phyloP scores from a whole-genome alignment of 148 eudicot species.

The Cornus kousa region DNA sequence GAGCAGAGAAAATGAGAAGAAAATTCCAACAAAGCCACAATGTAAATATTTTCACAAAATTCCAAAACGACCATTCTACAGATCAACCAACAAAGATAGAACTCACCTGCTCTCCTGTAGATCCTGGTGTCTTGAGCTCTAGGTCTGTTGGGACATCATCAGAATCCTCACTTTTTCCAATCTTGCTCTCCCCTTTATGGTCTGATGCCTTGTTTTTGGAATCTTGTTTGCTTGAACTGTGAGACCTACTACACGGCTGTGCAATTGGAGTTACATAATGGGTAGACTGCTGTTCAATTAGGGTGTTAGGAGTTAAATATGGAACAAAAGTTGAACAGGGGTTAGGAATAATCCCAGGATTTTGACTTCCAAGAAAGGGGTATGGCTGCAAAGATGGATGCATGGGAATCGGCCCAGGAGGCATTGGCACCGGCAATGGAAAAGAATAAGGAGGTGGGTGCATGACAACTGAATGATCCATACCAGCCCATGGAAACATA shows the following conservation, averaged over 20 bases:
- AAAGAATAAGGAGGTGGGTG: conserved; percentile 69
- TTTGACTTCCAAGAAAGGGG: conserved; percentile 59
- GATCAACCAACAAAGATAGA: not conserved
- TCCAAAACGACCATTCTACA: not conserved
- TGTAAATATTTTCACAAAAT: not conserved
- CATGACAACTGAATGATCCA: conserved; percentile 70
- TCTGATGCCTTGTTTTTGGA: conserved; percentile 32
- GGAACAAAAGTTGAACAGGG: conserved; percentile 68
- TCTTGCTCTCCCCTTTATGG: conserved; percentile 31
- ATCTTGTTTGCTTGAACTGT: conserved; percentile 41
- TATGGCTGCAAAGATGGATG: conserved; percentile 74
- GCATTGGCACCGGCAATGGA: conserved; percentile 59
- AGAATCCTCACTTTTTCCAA: conserved; percentile 47
- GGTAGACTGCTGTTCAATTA: conserved; percentile 49
- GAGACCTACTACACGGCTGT: conserved; percentile 41
- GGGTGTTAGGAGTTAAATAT: conserved; percentile 42
- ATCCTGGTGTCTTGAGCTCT: conserved; percentile 78
- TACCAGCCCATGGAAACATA: conserved; percentile 62
- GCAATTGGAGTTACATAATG: conserved; percentile 38
- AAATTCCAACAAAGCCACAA: not conserved
- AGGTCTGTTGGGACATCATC: conserved; percentile 58
- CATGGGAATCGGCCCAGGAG: conserved; percentile 52
- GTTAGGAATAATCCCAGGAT: conserved; percentile 56
- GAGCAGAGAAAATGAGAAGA: not conserved
- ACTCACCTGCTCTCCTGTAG: conserved; percentile 59